A percentile compares a stretch with the other conserved stretches of the same genome.
These are phyloP conservation scores for Hansenula sp. DNA, from an alignment of 1,139 yeast genomes.

Conservation along the genomic window DNA sequence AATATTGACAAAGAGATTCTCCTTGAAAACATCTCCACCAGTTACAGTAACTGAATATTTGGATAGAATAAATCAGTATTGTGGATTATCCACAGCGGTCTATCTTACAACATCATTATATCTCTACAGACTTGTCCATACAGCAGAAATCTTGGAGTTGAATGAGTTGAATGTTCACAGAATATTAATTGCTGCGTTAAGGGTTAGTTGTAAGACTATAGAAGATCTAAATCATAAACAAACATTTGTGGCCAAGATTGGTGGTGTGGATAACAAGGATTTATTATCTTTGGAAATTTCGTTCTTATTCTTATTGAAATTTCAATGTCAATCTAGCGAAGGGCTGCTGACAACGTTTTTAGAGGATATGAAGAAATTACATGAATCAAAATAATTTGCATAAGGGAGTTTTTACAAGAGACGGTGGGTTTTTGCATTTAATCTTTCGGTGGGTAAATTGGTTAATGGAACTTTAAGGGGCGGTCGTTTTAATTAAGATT, in stretches of 20 bases:
- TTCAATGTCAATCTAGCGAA: conserved; percentile 20
- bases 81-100: conserved; percentile 38
- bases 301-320: conserved; percentile 34
- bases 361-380: conserved; percentile 5
- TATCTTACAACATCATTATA: conserved; percentile 35
- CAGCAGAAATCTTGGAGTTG: conserved; percentile 29
- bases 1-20: conserved; percentile 29
- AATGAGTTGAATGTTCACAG: conserved; percentile 42
- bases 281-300: conserved; percentile 44
- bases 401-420: too few relatives aligned
- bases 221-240: conserved; percentile 51
- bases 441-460: too few relatives aligned
- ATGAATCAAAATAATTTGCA: background rate
- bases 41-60: conserved; percentile 32
- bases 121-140: conserved; percentile 29
- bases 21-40: conserved; percentile 32
- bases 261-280: conserved; percentile 43
- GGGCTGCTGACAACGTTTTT: conserved; percentile 5
- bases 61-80: conserved; percentile 36
- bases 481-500: too few relatives aligned
- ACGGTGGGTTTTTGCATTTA: too few relatives aligned
- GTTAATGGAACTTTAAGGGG: too few relatives aligned
- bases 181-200: conserved; percentile 40
- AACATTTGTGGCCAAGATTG: conserved; percentile 45
- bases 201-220: conserved; percentile 45